Evolutionary conservation across 805 yeast genomes (phyloP).

Genomic region (Candida fluviatilis): DNA sequence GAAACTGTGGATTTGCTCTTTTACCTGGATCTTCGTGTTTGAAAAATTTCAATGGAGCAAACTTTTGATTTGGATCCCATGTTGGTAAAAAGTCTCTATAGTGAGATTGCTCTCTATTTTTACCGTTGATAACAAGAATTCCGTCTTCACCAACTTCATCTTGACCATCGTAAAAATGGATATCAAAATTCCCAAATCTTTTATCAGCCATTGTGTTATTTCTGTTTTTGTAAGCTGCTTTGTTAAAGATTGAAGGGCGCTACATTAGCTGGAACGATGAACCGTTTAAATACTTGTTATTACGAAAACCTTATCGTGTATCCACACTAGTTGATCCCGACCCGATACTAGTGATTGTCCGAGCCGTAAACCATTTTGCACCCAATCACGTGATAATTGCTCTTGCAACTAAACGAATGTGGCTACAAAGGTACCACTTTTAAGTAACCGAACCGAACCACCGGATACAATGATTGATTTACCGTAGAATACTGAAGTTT

Average conservation of each 20-base stretch:
- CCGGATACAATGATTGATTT: no score
- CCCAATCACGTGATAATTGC: not conserved
- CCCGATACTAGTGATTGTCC: not conserved
- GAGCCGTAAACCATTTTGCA: not conserved
- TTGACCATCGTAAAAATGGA: conserved; percentile 48
- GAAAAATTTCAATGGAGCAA: conserved; percentile 49
- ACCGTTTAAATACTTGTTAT: no score
- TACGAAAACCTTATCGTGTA: no score
- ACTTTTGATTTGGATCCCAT: conserved; percentile 59
- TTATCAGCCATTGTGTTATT: not conserved
- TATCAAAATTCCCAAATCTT: conserved; percentile 35
- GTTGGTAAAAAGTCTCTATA: conserved; percentile 64
- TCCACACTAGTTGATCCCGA: no score
- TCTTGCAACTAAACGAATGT: not conserved
- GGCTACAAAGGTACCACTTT: not conserved
- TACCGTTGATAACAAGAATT: conserved; percentile 41
- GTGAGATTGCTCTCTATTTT: conserved; percentile 26
- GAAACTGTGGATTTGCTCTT: conserved; percentile 56
- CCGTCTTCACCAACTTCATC: conserved; percentile 49
- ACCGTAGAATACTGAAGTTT: no score
- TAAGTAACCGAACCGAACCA: not conserved
- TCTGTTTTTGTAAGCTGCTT: not conserved
- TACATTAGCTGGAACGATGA: no score
- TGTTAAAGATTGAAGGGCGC: not conserved
- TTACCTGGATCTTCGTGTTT: conserved; percentile 61